phyloP scores from a whole-genome alignment of 805 yeast genomes.

The Spathaspora arborariae region DNA sequence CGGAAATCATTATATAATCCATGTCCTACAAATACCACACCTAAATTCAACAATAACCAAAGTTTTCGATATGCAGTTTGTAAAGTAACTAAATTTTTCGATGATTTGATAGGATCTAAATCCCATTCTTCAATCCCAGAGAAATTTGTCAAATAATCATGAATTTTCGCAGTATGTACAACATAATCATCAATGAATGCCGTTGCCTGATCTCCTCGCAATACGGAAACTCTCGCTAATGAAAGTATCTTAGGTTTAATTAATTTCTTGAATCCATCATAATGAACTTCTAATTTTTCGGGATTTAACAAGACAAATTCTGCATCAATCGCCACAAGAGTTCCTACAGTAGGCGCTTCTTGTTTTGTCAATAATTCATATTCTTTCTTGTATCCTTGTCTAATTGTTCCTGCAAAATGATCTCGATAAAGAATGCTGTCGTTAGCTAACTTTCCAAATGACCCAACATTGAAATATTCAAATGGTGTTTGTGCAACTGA shows the following conservation, averaged over 20 bases:
- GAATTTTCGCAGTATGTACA: slow-evolving; percentile 63
- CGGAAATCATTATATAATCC: slow-evolving; percentile 89
- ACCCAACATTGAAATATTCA: slow-evolving; percentile 28
- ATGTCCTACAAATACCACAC: slow-evolving; percentile 93
- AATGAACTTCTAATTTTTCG: slow-evolving; percentile 74
- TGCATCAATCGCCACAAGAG: slow-evolving; percentile 90
- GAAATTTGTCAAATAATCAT: slow-evolving; percentile 82
- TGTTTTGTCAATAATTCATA: slow-evolving; percentile 62
- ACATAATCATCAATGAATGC: slow-evolving; percentile 95
- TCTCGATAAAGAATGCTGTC: slow-evolving; percentile 68
- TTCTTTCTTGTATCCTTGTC: slow-evolving; percentile 56
- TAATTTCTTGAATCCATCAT: slow-evolving; percentile 65
- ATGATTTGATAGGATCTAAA: slow-evolving; percentile 63
- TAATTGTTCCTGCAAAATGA: slow-evolving; percentile 63
- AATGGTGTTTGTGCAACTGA: slow-evolving; percentile 16
- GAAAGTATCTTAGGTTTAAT: slow-evolving; percentile 73
- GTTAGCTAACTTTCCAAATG: slow-evolving; percentile 14
- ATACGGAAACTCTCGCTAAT: slow-evolving; percentile 84
- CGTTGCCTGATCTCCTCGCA: slow-evolving; percentile 67
- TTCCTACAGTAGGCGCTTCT: slow-evolving; percentile 73
- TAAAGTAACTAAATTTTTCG: slow-evolving; percentile 67
- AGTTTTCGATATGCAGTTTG: slow-evolving; percentile 83
- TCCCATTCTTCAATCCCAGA: slow-evolving; percentile 97
- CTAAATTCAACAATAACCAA: slow-evolving; percentile 86
- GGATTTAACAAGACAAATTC: slow-evolving; percentile 85